Base-by-base conservation (phyloP, 2,329 filamentous ascomycete genomes). In the Sporothrix mexicana region DNA sequence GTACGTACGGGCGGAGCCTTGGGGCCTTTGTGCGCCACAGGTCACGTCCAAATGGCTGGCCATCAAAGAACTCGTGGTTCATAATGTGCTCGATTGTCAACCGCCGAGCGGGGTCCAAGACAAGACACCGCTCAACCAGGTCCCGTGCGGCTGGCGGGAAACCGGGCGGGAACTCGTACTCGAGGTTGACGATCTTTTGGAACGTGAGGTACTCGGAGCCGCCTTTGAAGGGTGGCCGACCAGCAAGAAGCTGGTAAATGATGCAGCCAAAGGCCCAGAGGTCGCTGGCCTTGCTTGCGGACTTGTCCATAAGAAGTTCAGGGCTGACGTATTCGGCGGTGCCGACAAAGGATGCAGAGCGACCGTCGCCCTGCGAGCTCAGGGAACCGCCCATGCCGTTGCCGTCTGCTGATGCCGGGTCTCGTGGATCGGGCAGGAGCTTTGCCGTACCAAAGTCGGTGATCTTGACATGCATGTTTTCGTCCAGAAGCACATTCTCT, bases 401-500 rank as follows among this genome's bases (percentile, higher is more conserved):
- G 72, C 78, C 81, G 15, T 84, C 82, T 2, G 83, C 81, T 72
- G 85, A 79, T 80, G 86, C 82, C 15, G 82, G 81, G 78, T 82
- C 81, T 80, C 83, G 83, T 76, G 84, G 86, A 76, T 87, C 85
- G 69, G 91, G 91, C 62, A 99, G 85, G 75, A 99, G 89, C 81
- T 98, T 98, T n/a, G 96, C 96, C 0, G 96, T 99, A 57, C 96
- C 96, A 79, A 99, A 99, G 82, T 99, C 96, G 8, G 96, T 99
- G 76, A 99, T 98, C 81, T 99, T 99, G 82, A 98, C 91, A 78
- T 98, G 94, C 93, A 98, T 97, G 79, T 97, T 92, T 76, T 95
- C 92, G 80, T 99, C 96, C 51, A 99, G 86, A 7, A 99, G 87
- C 3, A 99, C 95, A 76, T 99, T 99, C 80, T 99, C 96, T 0